Percentiles rank a stretch among this genome's conserved stretches.
These are phyloP conservation scores for Auricularia heimuer DNA, from an alignment of 768 basidiomycete species.

Conservation along the genomic window DNA sequence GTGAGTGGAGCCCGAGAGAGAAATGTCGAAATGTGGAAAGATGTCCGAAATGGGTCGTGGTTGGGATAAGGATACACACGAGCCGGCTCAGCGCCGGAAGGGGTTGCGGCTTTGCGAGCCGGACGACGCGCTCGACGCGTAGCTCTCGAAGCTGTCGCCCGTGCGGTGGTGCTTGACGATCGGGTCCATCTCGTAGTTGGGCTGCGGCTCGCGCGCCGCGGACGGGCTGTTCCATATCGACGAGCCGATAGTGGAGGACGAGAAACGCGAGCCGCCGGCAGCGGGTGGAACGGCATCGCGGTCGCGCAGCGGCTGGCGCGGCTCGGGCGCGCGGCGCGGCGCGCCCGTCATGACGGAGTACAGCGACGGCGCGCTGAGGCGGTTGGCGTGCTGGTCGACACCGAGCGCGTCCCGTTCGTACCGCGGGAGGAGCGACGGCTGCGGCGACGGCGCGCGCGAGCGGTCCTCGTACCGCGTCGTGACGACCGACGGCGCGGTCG, in stretches of 20 bases:
- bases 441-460: constrained; percentile 10
- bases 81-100: background rate
- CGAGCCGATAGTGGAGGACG: constrained; percentile 34
- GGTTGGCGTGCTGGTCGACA: constrained; percentile 17
- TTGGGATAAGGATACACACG: too few species aligned
- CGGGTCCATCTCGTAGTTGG: background rate
- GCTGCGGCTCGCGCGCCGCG: background rate
- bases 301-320: constrained; percentile 60
- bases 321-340: constrained; percentile 51
- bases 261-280: constrained; percentile 37
- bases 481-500: constrained; percentile 30
- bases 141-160: constrained; percentile 2
- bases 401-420: constrained; percentile 7
- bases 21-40: too few species aligned
- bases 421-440: background rate
- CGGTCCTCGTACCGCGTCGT: constrained; percentile 26
- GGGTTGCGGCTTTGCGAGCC: background rate
- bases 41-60: too few species aligned
- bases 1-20: too few species aligned
- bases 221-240: constrained; percentile 13
- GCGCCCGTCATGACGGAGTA: constrained; percentile 63
- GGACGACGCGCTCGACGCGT: background rate
- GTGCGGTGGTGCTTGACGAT: background rate
- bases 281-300: constrained; percentile 5
- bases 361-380: constrained; percentile 41